These are phyloP conservation scores for Fusarium aywerte DNA, from an alignment of 2,329 filamentous ascomycete species.

Conservation along the genomic window DNA sequence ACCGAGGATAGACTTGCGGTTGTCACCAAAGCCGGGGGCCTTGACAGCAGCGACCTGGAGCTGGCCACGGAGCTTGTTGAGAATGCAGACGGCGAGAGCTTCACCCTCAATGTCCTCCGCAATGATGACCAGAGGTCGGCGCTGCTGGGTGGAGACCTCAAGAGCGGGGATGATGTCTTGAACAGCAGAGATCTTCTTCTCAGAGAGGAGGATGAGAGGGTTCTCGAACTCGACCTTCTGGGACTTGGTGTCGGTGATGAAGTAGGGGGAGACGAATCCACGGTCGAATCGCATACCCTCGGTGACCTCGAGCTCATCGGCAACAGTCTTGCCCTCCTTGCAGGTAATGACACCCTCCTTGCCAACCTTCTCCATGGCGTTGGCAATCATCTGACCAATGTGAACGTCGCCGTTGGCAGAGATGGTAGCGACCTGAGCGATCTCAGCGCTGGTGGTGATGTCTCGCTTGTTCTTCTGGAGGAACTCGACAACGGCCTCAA, in stretches of 20 bases:
- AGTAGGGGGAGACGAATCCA: constrained; percentile 98
- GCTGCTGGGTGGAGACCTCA: constrained; percentile 94
- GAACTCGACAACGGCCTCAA: constrained; percentile 93
- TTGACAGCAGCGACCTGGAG: constrained; percentile 98
- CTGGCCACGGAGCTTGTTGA: constrained; percentile 99
- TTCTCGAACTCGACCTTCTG: constrained; percentile 99
- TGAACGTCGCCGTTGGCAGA: constrained; percentile 96
- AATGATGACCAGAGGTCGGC: constrained; percentile 96
- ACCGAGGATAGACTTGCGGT: constrained; percentile 99
- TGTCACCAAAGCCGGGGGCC: constrained; percentile 99
- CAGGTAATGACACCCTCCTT: constrained; percentile 99
- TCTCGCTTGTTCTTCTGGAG: constrained; percentile 96
- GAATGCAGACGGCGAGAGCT: constrained; percentile 97
- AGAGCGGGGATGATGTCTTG: constrained; percentile 99
- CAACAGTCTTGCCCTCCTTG: constrained; percentile 99
- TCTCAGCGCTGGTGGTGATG: constrained; percentile 96
- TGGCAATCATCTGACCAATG: constrained; percentile 95
- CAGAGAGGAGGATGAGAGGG: constrained; percentile 95
- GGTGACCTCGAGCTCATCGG: constrained; percentile 97
- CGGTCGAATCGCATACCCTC: constrained; percentile 99
- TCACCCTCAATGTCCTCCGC: constrained; percentile 99
- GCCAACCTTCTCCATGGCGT: constrained; percentile 99
- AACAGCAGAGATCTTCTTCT: constrained; percentile 99
- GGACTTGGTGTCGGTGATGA: constrained; percentile 98
- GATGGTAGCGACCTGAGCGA: constrained; percentile 98